These are phyloP conservation scores for Aegilops umbellulata DNA, from an alignment of 176 grass and related monocot species.

Conservation along the genomic window DNA sequence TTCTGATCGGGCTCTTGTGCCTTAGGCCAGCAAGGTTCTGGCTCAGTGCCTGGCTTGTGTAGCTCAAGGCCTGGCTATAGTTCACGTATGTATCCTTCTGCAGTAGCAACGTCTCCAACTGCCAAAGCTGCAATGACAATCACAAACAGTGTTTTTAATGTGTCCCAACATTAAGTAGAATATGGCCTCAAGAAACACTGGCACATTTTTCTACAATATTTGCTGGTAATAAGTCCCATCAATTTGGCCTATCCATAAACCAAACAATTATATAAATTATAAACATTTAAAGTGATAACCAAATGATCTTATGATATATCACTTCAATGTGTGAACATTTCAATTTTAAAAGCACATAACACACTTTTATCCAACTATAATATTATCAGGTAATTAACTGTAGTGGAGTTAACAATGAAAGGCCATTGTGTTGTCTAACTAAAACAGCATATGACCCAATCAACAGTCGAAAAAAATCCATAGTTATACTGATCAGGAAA, in stretches of 20 bases:
- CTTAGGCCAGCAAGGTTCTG: constrained; percentile 66
- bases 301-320: constrained; percentile 11
- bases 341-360: neutral
- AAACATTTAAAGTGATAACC: neutral
- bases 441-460: neutral
- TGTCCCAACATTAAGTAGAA: neutral
- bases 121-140: constrained; percentile 72
- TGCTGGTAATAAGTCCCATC: neutral
- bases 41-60: constrained; percentile 83
- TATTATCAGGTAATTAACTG: neutral
- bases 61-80: constrained; percentile 88
- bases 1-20: constrained; percentile 57
- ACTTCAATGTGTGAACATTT: neutral
- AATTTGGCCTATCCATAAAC: neutral
- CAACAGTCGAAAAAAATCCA: neutral
- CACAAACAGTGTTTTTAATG: constrained; percentile 11
- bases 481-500: constrained; percentile 18
- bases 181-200: neutral
- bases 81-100: constrained; percentile 93
- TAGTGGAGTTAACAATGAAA: neutral
- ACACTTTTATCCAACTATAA: neutral
- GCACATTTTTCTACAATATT: neutral
- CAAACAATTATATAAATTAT: neutral
- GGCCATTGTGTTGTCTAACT: neutral
- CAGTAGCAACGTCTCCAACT: constrained; percentile 83